Percentiles rank a stretch among this genome's conserved stretches.
These are phyloP conservation scores for Alternaria rosae DNA, from an alignment of 2,329 filamentous ascomycete species.

Conservation along the genomic window DNA sequence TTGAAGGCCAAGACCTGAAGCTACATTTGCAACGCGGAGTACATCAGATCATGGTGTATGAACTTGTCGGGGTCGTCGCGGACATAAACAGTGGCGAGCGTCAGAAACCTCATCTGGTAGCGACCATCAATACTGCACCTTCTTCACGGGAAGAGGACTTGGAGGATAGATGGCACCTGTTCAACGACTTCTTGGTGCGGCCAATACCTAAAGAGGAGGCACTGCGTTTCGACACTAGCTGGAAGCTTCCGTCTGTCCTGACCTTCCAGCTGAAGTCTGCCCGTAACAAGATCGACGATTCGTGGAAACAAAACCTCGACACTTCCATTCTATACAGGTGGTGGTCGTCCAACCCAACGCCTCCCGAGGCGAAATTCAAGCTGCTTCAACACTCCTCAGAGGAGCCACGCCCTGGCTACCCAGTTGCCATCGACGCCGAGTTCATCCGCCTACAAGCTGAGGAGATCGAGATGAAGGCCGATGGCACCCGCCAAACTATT, in stretches of 20 bases:
- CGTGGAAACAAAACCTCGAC: conserved; percentile 86
- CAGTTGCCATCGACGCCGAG: conserved; percentile 92
- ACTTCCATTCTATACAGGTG: conserved; percentile 84
- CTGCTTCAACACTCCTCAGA: conserved; percentile 67
- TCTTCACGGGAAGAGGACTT: conserved; percentile 66
- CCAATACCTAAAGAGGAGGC: conserved; percentile 83
- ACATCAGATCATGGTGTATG: conserved; percentile 86
- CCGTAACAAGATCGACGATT: conserved; percentile 82
- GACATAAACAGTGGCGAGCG: conserved; percentile 87
- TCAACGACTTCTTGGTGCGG: conserved; percentile 95
- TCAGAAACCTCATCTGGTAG: conserved; percentile 89
- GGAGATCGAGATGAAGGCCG: conserved; percentile 95
- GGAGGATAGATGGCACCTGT: conserved; percentile 86
- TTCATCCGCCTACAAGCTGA: conserved; percentile 93
- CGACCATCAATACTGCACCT: conserved; percentile 83
- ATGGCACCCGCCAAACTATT: conserved; percentile 90
- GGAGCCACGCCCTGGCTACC: conserved; percentile 72
- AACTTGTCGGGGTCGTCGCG: conserved; percentile 85
- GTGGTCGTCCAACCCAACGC: conserved; percentile 56
- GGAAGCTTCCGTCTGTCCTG: conserved; percentile 91
- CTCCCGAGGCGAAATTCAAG: conserved; percentile 64
- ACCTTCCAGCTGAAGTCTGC: conserved; percentile 83
- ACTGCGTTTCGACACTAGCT: conserved; percentile 84
- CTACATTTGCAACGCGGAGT: conserved; percentile 79
- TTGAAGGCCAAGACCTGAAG: conserved; percentile 88